Conservation (phyloP, 176 grass and related monocot genomes). For the Melocanna baccifera region DNA sequence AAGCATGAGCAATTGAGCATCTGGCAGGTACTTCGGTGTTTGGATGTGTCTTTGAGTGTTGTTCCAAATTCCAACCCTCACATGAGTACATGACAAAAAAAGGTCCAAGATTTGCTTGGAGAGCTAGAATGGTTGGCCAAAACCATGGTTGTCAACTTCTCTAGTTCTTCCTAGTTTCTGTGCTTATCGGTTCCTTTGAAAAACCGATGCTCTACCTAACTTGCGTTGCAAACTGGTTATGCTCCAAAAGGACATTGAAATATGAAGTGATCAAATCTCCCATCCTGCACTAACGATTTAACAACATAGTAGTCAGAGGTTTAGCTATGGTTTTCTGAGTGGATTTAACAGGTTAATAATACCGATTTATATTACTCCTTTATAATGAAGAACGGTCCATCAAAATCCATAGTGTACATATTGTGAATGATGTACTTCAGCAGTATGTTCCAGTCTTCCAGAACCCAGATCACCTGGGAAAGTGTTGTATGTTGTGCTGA, state of each 20-base stretch:
- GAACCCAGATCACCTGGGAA: not conserved
- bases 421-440: not conserved
- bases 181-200: not conserved
- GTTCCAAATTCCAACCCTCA: not conserved
- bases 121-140: not conserved
- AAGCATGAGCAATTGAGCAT: not conserved
- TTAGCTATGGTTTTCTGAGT: not conserved
- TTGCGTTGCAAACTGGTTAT: not conserved
- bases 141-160: constrained; percentile 10
- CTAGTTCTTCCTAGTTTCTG: not conserved
- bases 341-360: not conserved
- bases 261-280: not conserved
- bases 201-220: not conserved
- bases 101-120: not conserved
- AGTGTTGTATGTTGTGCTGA: not conserved
- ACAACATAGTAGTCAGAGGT: not conserved
- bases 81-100: not conserved
- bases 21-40: not conserved
- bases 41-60: not conserved
- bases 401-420: not conserved
- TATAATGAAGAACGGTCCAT: not conserved
- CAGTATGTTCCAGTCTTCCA: not conserved
- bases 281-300: not conserved
- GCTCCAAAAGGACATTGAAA: not conserved
- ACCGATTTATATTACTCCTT: not conserved